phyloP scores from a whole-genome alignment of 306 rosid genomes.

The Trifolium subterraneum region DNA sequence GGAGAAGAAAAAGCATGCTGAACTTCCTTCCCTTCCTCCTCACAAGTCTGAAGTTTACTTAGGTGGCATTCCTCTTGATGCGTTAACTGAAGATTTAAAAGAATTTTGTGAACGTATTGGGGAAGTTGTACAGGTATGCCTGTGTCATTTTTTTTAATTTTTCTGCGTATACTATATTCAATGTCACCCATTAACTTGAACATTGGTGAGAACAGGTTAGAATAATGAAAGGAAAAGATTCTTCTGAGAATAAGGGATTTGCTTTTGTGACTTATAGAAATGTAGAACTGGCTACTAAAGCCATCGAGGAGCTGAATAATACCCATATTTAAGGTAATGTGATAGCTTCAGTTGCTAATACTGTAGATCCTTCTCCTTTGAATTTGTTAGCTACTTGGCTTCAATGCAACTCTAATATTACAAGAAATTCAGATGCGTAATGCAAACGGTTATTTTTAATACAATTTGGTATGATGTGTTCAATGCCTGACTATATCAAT shows the following conservation, averaged over 20 bases:
- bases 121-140: constrained; percentile 78
- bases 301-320: constrained; percentile 81
- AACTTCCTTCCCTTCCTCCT: constrained; percentile 95
- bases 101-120: constrained; percentile 75
- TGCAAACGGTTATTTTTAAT: constrained; percentile 20
- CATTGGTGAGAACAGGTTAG: constrained; percentile 73
- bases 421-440: constrained; percentile 25
- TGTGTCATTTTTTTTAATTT: constrained; percentile 29
- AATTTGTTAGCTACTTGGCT: constrained; percentile 6
- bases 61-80: constrained; percentile 87
- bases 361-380: constrained; percentile 14
- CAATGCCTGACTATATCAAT: constrained; percentile 39
- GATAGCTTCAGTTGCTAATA: background rate
- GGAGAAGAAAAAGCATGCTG: constrained; percentile 74
- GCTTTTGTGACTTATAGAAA: constrained; percentile 86
- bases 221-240: constrained; percentile 84
- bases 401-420: constrained; percentile 22
- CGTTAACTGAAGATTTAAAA: constrained; percentile 71
- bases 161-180: constrained; percentile 13
- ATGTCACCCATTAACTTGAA: constrained; percentile 31
- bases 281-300: constrained; percentile 84
- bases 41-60: constrained; percentile 96
- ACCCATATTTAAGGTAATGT: constrained; percentile 76
- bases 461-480: constrained; percentile 15
- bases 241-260: constrained; percentile 80